A percentile compares a stretch with the other conserved stretches of the same genome.
phyloP scores from a whole-genome alignment of 2,329 filamentous ascomycete species.

The Epichloe amarillans region DNA sequence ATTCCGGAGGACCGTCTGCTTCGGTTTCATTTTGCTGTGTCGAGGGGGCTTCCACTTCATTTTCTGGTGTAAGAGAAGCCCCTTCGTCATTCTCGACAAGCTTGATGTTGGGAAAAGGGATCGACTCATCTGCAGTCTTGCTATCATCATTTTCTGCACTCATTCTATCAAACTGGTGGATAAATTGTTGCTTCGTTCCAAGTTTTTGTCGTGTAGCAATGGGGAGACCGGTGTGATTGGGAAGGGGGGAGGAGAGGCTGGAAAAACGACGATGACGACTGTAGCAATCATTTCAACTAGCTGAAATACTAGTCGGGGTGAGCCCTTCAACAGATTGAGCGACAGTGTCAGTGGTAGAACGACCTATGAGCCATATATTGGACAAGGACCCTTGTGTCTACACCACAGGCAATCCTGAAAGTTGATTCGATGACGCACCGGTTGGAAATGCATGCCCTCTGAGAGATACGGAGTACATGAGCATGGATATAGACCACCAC shows the following conservation, averaged over 20 bases:
- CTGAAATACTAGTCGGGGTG: not conserved
- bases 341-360: not conserved
- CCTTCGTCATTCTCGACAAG: slow-evolving; percentile 1
- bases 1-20: not conserved
- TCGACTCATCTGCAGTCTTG: not conserved
- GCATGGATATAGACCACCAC: not conserved
- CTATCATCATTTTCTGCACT: not conserved
- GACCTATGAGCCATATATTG: not conserved
- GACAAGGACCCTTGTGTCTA: not conserved
- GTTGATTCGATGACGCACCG: not conserved
- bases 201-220: not conserved
- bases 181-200: not conserved
- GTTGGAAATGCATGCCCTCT: not conserved
- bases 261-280: not conserved
- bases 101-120: not conserved
- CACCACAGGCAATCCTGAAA: not conserved
- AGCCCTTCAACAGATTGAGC: not conserved
- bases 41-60: not conserved
- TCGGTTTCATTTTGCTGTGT: not conserved
- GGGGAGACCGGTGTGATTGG: not conserved
- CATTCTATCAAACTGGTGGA: not conserved
- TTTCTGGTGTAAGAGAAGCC: not conserved
- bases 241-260: not conserved
- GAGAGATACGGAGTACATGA: not conserved
- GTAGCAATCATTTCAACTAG: not conserved